Evolutionary conservation across 352 stramenopile species (phyloP), one percentile per base, ranked within the genome.

Genomic region (Phytophthora ohioensis): DNA sequence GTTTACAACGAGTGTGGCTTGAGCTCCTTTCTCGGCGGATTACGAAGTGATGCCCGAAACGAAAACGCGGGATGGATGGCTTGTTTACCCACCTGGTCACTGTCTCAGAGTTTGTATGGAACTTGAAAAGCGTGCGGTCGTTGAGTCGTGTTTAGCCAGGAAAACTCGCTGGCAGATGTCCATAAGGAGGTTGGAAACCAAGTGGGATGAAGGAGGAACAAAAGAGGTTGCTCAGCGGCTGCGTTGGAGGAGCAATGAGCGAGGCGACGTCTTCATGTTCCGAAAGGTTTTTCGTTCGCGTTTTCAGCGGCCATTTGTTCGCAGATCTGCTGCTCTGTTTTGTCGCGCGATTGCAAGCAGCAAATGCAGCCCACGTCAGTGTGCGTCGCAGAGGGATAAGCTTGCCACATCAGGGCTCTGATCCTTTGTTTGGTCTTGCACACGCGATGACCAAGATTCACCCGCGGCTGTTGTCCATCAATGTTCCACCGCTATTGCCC

Each of bases 81-180:
- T 67, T 49, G 57, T 67, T 67, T 67, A 46, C 47, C n/a, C 35
- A 21, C 43, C n/a, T 27, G 11, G 34, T 15, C 52, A 51, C 64
- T 71, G 64, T 71, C 64, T 71, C 48, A 60, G 38, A 54, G 15
- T 68, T 68, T 68, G 61, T 68, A 68, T 68, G 51, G 32, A 49
- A 42, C n/a, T 54, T 64, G 12, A 62, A 30, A 46, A 42, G 13
- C 10, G 42, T 27, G 21, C 21, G 21, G 21, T 27, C 41, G 42
- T 61, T 41, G 12, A 42, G 6, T 62, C 12, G 39, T 53, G 38
- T 21, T 30, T 39, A 2, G 6, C 3, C 27, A 41, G 39, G 54
- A 55, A 12, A 38, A 11, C 21, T 34, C 45, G 13, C 30, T n/a
- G 17, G 27, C 51, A 57, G 51, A 65, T 47, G 57, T 27, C 21